Conservation (phyloP, 208 protist species). For the Trypanosoma rangeli region DNA sequence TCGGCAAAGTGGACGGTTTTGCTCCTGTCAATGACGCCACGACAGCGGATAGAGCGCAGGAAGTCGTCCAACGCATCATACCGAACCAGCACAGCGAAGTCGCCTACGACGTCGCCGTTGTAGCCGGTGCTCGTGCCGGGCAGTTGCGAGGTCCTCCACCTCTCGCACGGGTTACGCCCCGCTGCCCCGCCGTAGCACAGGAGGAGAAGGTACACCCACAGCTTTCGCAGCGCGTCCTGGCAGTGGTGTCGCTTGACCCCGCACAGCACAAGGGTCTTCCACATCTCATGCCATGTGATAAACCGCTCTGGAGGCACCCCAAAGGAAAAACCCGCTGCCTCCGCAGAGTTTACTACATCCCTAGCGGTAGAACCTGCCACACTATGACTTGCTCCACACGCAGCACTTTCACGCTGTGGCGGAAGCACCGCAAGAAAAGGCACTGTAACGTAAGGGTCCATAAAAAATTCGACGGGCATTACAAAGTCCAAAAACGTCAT, state of each 20-base stretch:
- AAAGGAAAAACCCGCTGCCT: background rate
- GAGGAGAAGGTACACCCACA: conserved; percentile 37
- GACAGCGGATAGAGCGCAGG: background rate
- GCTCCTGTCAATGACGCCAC: background rate
- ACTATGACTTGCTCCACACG: background rate
- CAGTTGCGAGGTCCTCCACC: background rate
- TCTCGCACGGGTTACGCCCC: background rate
- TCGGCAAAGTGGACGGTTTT: conserved; percentile 4
- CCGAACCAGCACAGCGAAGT: conserved; percentile 19
- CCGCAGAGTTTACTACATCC: background rate
- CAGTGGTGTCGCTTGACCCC: conserved; percentile 60
- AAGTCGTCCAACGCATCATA: conserved; percentile 3
- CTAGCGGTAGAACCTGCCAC: background rate
- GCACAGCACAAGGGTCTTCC: conserved; percentile 27
- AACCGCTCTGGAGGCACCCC: conserved; percentile 15
- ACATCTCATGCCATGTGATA: conserved; percentile 23
- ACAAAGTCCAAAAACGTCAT: background rate
- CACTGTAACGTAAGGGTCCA: background rate
- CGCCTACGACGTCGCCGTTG: background rate
- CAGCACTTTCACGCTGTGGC: background rate
- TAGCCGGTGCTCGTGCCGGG: background rate
- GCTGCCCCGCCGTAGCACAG: conserved; percentile 13
- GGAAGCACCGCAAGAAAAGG: conserved; percentile 8
- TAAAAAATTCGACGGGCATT: background rate
- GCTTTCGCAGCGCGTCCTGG: conserved; percentile 21